These are phyloP conservation scores for Dryadomyces quercivorus DNA, from an alignment of 2,329 filamentous ascomycete species.

Conservation along the genomic window DNA sequence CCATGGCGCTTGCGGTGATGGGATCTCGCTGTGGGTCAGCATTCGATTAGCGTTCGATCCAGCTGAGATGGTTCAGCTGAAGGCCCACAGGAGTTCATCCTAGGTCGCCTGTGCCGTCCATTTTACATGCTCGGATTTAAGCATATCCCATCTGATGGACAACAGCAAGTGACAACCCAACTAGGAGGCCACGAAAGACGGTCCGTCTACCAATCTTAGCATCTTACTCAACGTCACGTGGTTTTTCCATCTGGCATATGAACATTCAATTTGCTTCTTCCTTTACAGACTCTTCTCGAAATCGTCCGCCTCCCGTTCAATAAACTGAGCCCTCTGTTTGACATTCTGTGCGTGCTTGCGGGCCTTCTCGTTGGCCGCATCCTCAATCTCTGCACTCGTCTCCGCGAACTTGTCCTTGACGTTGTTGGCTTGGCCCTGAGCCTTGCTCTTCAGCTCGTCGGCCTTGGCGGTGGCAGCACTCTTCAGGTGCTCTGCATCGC, in stretches of 20 bases:
- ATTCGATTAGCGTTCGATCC: background rate
- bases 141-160: too few species aligned
- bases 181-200: too few species aligned
- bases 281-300: background rate
- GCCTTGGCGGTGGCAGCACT: slow-evolving; percentile 13
- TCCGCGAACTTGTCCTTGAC: too few species aligned
- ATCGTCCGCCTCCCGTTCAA: background rate
- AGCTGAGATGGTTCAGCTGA: background rate
- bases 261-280: too few species aligned
- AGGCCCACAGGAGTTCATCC: background rate
- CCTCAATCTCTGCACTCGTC: slow-evolving; percentile 17
- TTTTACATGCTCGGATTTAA: background rate
- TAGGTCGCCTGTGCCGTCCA: background rate
- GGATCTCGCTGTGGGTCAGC: background rate
- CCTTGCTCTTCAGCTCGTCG: slow-evolving; percentile 11
- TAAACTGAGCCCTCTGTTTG: slow-evolving; percentile 15
- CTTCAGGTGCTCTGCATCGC: slow-evolving; percentile 18
- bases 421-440: slow-evolving; percentile 24
- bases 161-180: too few species aligned
- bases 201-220: too few species aligned
- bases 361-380: slow-evolving; percentile 22
- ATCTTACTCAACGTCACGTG: too few species aligned
- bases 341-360: slow-evolving; percentile 27
- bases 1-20: too few species aligned
- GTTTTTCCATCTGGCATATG: too few species aligned